phyloP scores from a whole-genome alignment of 495 filamentous ascomycete species.

The Aspergillus homomorphus region DNA sequence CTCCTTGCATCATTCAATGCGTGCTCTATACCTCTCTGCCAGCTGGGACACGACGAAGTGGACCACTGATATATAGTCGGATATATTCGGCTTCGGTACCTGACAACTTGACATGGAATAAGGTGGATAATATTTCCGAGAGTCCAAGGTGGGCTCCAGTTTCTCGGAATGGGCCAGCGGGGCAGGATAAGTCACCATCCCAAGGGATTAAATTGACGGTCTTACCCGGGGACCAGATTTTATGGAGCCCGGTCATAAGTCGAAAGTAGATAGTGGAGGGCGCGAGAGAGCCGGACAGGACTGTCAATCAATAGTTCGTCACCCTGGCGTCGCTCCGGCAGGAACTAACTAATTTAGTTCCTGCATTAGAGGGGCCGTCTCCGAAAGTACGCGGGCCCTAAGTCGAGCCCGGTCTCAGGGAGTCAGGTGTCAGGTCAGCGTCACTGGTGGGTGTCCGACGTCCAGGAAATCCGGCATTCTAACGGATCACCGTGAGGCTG shows the following conservation, averaged over 20 bases:
- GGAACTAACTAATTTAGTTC: slow-evolving; percentile 25
- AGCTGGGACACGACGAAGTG: neutral
- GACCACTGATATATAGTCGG: neutral
- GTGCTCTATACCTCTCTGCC: neutral
- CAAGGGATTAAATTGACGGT: too few relatives aligned
- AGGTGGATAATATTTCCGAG: neutral
- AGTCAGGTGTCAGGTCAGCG: neutral
- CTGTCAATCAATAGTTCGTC: slow-evolving; percentile 22
- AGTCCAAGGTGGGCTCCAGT: neutral
- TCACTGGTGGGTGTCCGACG: neutral
- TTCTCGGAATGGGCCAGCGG: neutral
- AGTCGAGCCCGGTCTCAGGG: slow-evolving; percentile 1
- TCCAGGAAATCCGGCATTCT: neutral
- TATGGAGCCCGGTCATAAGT: neutral
- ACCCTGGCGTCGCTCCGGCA: slow-evolving; percentile 5
- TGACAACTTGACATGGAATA: neutral
- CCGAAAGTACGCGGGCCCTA: slow-evolving; percentile 16
- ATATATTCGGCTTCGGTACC: neutral
- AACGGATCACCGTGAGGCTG: slow-evolving; percentile 18
- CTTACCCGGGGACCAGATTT: slow-evolving; percentile 9
- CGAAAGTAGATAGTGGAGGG: neutral
- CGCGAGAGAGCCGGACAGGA: slow-evolving; percentile 2
- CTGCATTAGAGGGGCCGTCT: slow-evolving; percentile 17
- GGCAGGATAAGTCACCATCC: neutral
- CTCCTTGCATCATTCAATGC: neutral